Base-by-base conservation (phyloP, 2,329 filamentous ascomycete genomes). In the Graphilbum fragrans region DNA sequence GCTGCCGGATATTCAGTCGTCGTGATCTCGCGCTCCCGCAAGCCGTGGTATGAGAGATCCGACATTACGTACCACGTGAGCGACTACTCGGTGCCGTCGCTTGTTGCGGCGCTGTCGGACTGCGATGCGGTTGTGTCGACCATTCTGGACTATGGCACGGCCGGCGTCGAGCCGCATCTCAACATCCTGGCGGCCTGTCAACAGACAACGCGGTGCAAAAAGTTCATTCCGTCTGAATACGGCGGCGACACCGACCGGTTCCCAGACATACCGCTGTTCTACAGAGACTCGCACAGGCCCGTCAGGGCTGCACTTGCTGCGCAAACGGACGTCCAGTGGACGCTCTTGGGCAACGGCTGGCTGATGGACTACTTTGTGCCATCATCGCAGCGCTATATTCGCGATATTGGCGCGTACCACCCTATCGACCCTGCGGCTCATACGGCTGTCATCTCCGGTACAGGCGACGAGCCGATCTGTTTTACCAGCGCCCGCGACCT, bases 351-450 rank as follows among this genome's bases (percentile, higher is more conserved):
- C 34, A 31, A 19, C 27, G 43, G 43, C 40, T 45, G 43, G 40
- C 41, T 45, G 17, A 41, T 41, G 22, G 43, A 45, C 40, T 45
- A 45, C 29, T 27, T 42, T 2, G 29, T 42, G 21, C 40, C 43
- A 9, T 9, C 35, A 11, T 16, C 29, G 7, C 36, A 33, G 19
- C 42, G 42, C 36, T 41, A 44, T 25, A 36, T 44, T 20, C 36
- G 36, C 22, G 41, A 42, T 6, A 42, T 38, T n/a, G 33, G 38
- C 18, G n/a, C 20, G 6, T 38, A 20, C 19, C 37, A 38, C 23
- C 39, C 36, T 10, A 21, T 41, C 16, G 19, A 38, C 35, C 18
- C 29, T 19, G 41, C 19, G 19, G 22, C 35, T 4, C 37, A 35
- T 18, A 38, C 23, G 2, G 31, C 31, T 9, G 31, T 31, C 3